Evolutionary conservation across 306 rosid genomes (phyloP), one percentile per base, ranked within the genome.

Genomic region (Amphicarpaea edgeworthii): DNA sequence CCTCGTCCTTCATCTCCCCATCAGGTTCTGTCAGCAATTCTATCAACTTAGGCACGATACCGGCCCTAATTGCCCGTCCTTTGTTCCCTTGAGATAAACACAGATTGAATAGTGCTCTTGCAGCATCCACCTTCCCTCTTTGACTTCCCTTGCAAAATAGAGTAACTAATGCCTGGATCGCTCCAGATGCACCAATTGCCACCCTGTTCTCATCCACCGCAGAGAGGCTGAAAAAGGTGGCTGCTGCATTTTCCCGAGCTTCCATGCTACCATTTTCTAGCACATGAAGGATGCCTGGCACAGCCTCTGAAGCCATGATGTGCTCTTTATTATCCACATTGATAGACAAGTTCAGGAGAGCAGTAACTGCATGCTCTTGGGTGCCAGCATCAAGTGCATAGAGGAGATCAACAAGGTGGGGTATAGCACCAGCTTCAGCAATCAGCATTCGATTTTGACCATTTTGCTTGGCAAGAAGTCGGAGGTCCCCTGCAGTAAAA

Each of bases 231-330:
- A 93, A 93, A 76, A 91, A 86, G 51, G 97, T 88, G 37, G 98
- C 98, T 3, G 98, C 98, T 12, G 98, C 97, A 88, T 93, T 93
- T 78, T 93, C 98, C 45, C 97, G 89, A 1, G 97, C 98, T 81
- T 85, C 90, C 98, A 91, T 93, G 42, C 87, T 86, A 61, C 98
- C 98, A 37, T 81, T 86, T 79, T 86, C 87, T 24, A 93, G 93
- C 73, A 87, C 97, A 38, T 88, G 83, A 57, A 93, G 90, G 28
- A 93, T 91, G 47, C 97, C 96, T 0, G 88, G 88, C 72, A 89
- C 86, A 15, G 97, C 96, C 64, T 84, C 92, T 21, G 88, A 84
- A 32, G 87, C 72, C 73, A 86, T 87, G 68, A 93, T 93, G 86
- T 85, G 74, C 73, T 83, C 88, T 75, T 88, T 93, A 55, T 91